phyloP scores from a whole-genome alignment of 306 rosid genomes.

The Cyamopsis tetragonoloba region DNA sequence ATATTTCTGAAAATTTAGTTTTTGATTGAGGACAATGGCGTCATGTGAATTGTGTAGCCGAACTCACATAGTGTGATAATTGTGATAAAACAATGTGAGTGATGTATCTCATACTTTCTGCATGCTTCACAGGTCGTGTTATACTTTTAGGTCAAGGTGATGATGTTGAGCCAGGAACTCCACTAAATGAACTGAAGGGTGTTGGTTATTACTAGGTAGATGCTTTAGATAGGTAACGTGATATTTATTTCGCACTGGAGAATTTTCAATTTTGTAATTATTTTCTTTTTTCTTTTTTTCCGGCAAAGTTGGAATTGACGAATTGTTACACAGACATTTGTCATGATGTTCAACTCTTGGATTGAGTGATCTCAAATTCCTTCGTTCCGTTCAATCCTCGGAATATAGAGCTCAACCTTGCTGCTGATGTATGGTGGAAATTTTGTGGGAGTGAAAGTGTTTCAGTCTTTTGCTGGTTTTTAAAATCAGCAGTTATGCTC shows the following conservation, averaged over 20 bases:
- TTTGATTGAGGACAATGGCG: too few species aligned
- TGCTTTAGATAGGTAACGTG: neutral
- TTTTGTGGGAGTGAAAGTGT: neutral
- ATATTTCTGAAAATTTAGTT: too few species aligned
- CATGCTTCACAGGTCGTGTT: constrained; percentile 59
- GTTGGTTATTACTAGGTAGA: constrained; percentile 60
- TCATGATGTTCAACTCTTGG: neutral
- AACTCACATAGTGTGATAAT: too few species aligned
- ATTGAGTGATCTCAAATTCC: neutral
- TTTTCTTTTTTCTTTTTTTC: neutral
- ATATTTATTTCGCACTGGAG: neutral
- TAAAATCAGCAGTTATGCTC: neutral
- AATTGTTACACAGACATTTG: constrained; percentile 1
- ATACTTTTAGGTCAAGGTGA: constrained; percentile 59
- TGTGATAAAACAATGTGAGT: too few species aligned
- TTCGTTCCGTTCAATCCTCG: neutral
- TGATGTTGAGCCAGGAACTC: constrained; percentile 36
- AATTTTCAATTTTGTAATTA: constrained; percentile 19
- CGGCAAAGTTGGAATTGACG: constrained; percentile 2
- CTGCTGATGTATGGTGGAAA: neutral
- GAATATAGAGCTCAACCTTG: constrained; percentile 5
- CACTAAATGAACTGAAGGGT: constrained; percentile 31
- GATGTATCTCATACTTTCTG: neutral
- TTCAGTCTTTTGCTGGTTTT: constrained; percentile 1
- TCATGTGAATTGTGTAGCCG: too few species aligned